Conservation (phyloP, 768 basidiomycete species). For the Mrakia frigida region DNA sequence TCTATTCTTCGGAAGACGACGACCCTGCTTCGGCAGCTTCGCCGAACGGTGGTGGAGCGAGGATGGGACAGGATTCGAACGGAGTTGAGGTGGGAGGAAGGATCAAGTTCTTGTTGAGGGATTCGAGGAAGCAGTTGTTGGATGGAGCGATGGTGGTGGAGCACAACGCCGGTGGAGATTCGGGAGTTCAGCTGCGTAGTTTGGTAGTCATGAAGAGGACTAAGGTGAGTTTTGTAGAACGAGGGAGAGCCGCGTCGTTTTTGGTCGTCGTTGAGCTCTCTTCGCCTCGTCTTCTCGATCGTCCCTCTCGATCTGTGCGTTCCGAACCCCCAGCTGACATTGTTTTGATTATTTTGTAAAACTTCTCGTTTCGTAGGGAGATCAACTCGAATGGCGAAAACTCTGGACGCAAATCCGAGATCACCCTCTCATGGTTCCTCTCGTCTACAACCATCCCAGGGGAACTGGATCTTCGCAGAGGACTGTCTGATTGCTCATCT, state of each 20-base stretch:
- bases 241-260: not conserved
- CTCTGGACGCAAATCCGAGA: slow-evolving; percentile 8
- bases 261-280: not conserved
- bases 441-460: slow-evolving; percentile 1
- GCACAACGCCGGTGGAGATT: not conserved
- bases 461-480: too few species aligned
- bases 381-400: slow-evolving; percentile 17
- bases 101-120: slow-evolving; percentile 29
- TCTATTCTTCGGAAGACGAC: slow-evolving; percentile 5
- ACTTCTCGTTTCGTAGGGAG: not conserved
- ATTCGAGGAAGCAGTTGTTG: slow-evolving; percentile 27
- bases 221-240: slow-evolving; percentile 12
- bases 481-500: too few species aligned
- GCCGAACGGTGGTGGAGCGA: not conserved
- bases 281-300: too few species aligned
- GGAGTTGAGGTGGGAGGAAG: slow-evolving; percentile 18
- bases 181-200: slow-evolving; percentile 8
- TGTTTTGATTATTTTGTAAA: too few species aligned
- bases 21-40: not conserved
- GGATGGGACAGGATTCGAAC: not conserved
- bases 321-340: not conserved
- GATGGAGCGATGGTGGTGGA: slow-evolving; percentile 24
- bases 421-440: not conserved
- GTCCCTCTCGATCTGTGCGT: not conserved
- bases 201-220: slow-evolving; percentile 25